Conservation (phyloP, 768 basidiomycete genomes). For the Fomitopsis pulvina region DNA sequence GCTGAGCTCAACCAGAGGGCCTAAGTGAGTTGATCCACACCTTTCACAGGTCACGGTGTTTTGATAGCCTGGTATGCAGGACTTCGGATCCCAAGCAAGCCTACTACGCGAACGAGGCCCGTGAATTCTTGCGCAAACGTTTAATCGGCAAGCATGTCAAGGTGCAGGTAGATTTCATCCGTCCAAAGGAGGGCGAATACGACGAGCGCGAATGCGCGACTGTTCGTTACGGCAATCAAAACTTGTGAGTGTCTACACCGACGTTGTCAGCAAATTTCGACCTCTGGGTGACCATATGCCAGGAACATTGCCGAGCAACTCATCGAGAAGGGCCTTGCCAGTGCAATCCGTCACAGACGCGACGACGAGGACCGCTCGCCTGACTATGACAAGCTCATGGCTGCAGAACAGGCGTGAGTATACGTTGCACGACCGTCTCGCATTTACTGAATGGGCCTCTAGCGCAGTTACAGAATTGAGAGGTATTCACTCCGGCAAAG, state of each 20-base stretch:
- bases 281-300: not conserved
- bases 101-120: conserved; percentile 85
- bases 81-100: conserved; percentile 81
- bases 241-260: conserved; percentile 38
- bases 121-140: conserved; percentile 87
- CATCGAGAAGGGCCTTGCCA: conserved; percentile 88
- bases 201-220: conserved; percentile 93
- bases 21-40: conserved; percentile 46
- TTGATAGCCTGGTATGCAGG: conserved; percentile 32
- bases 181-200: conserved; percentile 87
- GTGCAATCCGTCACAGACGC: conserved; percentile 84
- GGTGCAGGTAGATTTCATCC: conserved; percentile 83
- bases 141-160: conserved; percentile 87
- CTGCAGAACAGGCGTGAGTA: conserved; percentile 85
- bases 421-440: not conserved
- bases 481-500: conserved; percentile 92
- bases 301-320: conserved; percentile 92
- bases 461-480: conserved; percentile 74
- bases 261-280: conserved; percentile 24
- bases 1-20: conserved; percentile 82
- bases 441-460: conserved; percentile 9
- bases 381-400: conserved; percentile 94
- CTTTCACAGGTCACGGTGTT: not conserved
- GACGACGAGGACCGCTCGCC: conserved; percentile 96
- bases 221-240: conserved; percentile 76